These are phyloP conservation scores for Phytomonas francai DNA, from an alignment of 208 protist species.

Conservation along the genomic window DNA sequence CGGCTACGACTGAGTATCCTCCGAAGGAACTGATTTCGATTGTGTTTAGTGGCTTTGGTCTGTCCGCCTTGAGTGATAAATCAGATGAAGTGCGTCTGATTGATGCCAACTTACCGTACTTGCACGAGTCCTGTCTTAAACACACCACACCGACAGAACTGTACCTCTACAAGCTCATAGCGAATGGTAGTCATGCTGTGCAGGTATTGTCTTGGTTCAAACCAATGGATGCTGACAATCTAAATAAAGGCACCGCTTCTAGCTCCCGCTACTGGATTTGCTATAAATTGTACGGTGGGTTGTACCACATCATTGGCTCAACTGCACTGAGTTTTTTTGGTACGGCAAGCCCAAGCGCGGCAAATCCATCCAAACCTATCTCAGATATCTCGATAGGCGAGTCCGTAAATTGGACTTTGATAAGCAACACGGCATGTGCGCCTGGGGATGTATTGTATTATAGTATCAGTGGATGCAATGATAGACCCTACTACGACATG, in stretches of 20 bases:
- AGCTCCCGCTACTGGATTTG: constrained; percentile 56
- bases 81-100: constrained; percentile 41
- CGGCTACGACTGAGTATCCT: constrained; percentile 5
- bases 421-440: constrained; percentile 7
- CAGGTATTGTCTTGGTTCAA: constrained; percentile 22
- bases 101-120: constrained; percentile 12
- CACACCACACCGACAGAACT: constrained; percentile 15
- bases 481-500: constrained; percentile 54
- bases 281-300: constrained; percentile 82
- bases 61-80: constrained; percentile 28
- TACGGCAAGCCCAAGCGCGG: constrained; percentile 32
- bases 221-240: not conserved
- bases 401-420: constrained; percentile 59
- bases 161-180: constrained; percentile 35
- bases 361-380: constrained; percentile 28
- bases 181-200: constrained; percentile 67
- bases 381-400: constrained; percentile 40
- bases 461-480: constrained; percentile 56
- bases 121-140: constrained; percentile 23
- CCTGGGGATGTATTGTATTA: constrained; percentile 58
- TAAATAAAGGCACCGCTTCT: constrained; percentile 4
- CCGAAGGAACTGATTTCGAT: constrained; percentile 43
- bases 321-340: constrained; percentile 17
- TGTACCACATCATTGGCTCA: constrained; percentile 58
- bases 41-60: constrained; percentile 74